Evolutionary conservation across 2,329 filamentous ascomycete species (phyloP).

Genomic region (Cordyceps militaris): DNA sequence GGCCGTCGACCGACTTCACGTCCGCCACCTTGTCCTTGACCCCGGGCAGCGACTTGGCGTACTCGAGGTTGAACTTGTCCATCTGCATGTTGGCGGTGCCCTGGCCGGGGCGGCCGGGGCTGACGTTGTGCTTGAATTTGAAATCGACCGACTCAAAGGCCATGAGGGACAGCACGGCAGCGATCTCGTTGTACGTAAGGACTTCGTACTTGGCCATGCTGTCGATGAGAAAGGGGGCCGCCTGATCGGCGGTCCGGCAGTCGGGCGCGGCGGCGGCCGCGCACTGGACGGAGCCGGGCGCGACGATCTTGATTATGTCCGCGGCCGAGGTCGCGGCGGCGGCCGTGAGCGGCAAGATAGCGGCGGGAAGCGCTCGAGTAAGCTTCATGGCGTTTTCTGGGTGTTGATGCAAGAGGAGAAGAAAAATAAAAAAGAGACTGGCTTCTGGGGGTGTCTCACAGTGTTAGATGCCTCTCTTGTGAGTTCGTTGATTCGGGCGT

Average conservation of each 20-base stretch:
- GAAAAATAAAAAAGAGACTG: too few relatives aligned
- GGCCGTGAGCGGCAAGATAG: neutral
- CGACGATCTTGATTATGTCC: conserved; percentile 44
- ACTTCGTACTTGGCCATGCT: conserved; percentile 51
- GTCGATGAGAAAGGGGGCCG: conserved; percentile 47
- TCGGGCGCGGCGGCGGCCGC: conserved; percentile 39
- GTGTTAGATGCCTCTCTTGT: too few relatives aligned
- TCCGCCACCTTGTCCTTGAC: conserved; percentile 29
- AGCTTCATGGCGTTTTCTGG: neutral
- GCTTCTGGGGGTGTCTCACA: too few relatives aligned
- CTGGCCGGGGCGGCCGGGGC: conserved; percentile 54
- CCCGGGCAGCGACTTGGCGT: conserved; percentile 37
- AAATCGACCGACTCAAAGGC: conserved; percentile 65
- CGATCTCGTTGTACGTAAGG: conserved; percentile 55
- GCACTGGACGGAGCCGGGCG: conserved; percentile 51
- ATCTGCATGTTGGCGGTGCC: conserved; percentile 57
- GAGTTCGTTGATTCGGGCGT: too few relatives aligned
- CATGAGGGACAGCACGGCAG: conserved; percentile 63
- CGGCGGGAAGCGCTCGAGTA: neutral
- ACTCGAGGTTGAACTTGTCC: conserved; percentile 36
- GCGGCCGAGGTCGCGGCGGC: neutral
- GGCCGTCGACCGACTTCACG: conserved; percentile 21
- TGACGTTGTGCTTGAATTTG: conserved; percentile 62
- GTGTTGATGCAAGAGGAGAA: neutral
- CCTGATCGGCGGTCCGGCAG: conserved; percentile 59